Percentiles rank a stretch among this genome's conserved stretches.
These are phyloP conservation scores for Mycena indigotica DNA, from an alignment of 768 basidiomycete species.

Conservation along the genomic window DNA sequence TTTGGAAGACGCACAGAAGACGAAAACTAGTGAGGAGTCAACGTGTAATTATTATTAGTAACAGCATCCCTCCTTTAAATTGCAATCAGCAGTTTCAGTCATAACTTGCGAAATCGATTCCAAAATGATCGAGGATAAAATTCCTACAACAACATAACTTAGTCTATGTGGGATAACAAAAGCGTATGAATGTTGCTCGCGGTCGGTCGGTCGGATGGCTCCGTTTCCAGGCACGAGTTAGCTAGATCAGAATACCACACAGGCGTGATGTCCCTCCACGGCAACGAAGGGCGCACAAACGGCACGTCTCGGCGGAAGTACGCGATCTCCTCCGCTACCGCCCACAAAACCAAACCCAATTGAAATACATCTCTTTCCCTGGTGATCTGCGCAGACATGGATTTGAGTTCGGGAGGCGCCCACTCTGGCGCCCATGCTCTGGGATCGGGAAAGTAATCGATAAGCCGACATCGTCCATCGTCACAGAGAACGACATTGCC, in stretches of 20 bases:
- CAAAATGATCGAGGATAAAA: too few relatives aligned
- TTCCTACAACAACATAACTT: too few relatives aligned
- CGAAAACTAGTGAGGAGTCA: too few relatives aligned
- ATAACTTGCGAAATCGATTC: too few relatives aligned
- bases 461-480: slow-evolving; percentile 17
- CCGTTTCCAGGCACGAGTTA: not conserved
- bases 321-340: not conserved
- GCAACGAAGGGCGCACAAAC: not conserved
- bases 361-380: not conserved
- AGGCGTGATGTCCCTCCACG: not conserved
- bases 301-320: not conserved
- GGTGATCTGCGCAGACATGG: not conserved
- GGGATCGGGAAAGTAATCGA: slow-evolving; percentile 12
- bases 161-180: too few relatives aligned
- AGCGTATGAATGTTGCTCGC: too few relatives aligned
- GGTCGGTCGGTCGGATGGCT: not conserved
- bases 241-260: not conserved
- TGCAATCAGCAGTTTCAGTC: too few relatives aligned
- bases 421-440: not conserved
- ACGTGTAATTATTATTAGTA: too few relatives aligned
- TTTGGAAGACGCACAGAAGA: too few relatives aligned
- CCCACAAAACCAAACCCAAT: not conserved
- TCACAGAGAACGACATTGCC: slow-evolving; percentile 13
- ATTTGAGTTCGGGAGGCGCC: slow-evolving; percentile 4
- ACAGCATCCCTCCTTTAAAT: too few relatives aligned